A percentile compares a stretch with the other conserved stretches of the same genome.
Conservation (phyloP, 75 land plant species). For the Adiantum capillusveneris region DNA sequence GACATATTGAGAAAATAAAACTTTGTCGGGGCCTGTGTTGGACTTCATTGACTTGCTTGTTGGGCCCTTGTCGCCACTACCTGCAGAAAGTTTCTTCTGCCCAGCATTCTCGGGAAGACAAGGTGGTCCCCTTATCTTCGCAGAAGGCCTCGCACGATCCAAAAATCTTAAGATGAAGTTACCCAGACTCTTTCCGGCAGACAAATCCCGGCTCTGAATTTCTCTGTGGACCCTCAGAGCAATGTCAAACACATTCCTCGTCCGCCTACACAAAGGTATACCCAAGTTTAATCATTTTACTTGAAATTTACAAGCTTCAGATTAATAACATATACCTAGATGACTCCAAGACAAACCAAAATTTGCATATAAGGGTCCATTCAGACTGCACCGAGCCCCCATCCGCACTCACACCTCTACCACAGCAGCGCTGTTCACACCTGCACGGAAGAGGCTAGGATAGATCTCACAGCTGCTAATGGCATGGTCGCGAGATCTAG, state of each 20-base stretch:
- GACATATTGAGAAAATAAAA: neutral
- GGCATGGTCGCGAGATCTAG: no score
- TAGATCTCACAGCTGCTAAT: no score
- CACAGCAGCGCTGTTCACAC: no score
- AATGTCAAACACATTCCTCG: constrained; percentile 64
- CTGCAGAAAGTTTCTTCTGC: neutral
- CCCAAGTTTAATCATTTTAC: no score
- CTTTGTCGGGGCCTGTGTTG: neutral
- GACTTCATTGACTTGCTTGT: neutral
- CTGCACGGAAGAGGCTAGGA: no score
- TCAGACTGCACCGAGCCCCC: no score
- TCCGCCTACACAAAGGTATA: constrained; percentile 46
- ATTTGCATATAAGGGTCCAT: no score
- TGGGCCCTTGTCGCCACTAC: neutral
- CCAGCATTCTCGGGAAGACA: neutral
- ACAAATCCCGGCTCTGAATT: constrained; percentile 73
- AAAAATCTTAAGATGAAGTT: constrained; percentile 75
- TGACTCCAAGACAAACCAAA: no score
- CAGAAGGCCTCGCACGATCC: constrained; percentile 80
- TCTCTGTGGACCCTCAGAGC: constrained; percentile 67
- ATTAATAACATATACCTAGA: no score
- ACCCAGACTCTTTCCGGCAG: constrained; percentile 67
- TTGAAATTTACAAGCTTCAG: no score
- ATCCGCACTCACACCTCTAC: no score
- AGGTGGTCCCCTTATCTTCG: constrained; percentile 56